Evolutionary conservation across 352 stramenopile genomes (phyloP).

Genomic region (Phytopythium oedochilum): DNA sequence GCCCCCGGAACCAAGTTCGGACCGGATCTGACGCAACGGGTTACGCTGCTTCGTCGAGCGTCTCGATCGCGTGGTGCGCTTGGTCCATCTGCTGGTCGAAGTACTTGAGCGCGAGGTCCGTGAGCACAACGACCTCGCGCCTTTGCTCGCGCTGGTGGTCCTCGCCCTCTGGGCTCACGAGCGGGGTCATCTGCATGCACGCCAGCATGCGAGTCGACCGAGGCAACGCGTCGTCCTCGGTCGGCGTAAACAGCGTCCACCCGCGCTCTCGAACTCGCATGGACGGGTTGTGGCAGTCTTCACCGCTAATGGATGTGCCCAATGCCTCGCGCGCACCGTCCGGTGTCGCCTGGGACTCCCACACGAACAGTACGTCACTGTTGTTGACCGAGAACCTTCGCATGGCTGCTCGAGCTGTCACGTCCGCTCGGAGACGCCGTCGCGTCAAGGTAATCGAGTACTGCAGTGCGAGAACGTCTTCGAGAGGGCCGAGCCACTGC

Average conservation of each 20-base stretch:
- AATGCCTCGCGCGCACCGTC: not conserved
- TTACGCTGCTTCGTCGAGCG: conserved; percentile 20
- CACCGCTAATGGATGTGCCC: not conserved
- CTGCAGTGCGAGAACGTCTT: conserved; percentile 19
- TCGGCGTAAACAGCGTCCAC: conserved; percentile 1
- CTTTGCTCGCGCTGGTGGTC: conserved; percentile 6
- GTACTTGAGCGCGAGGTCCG: conserved; percentile 24
- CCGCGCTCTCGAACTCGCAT: not conserved
- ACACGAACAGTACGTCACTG: conserved; percentile 20
- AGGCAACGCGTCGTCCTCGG: not conserved
- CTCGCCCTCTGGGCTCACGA: conserved; percentile 7
- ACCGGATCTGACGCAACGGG: too few relatives aligned
- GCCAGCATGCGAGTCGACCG: conserved; percentile 11
- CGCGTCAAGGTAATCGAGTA: conserved; percentile 22
- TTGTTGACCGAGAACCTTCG: conserved; percentile 16
- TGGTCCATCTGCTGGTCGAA: conserved; percentile 26
- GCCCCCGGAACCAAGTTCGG: too few relatives aligned
- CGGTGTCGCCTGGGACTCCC: conserved; percentile 9
- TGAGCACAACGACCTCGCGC: conserved; percentile 19
- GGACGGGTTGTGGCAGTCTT: not conserved
- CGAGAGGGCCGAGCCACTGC: conserved; percentile 4
- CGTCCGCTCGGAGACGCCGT: conserved; percentile 15
- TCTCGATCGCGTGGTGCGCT: conserved; percentile 26
- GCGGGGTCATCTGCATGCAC: conserved; percentile 26
- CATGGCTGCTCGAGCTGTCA: conserved; percentile 21